Percentiles rank a stretch among this genome's conserved stretches.
Conservation (phyloP, 495 filamentous ascomycete species). For the Chaetomium fimeti region DNA sequence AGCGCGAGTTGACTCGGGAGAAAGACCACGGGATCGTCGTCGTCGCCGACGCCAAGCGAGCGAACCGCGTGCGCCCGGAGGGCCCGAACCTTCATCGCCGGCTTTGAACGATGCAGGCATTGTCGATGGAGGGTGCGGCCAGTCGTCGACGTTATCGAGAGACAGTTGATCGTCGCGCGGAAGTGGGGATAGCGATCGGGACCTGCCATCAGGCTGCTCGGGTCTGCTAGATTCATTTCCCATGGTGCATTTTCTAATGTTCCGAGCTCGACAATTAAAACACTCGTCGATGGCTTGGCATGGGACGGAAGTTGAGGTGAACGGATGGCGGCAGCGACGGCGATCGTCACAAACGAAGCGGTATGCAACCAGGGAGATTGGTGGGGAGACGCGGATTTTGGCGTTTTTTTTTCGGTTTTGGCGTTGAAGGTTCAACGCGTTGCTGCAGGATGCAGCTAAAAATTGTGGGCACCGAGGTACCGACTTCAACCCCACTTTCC, state of each 20-base stretch:
- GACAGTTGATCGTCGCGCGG: conserved; percentile 11
- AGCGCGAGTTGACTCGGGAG: not conserved
- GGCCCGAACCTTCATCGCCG: not conserved
- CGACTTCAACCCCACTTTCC: no score
- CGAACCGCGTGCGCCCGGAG: conserved; percentile 5
- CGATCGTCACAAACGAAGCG: not conserved
- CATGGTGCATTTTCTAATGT: conserved; percentile 11
- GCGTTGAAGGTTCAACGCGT: conserved; percentile 2
- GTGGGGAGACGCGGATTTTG: conserved; percentile 8
- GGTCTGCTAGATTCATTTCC: conserved; percentile 17
- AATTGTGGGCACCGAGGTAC: not conserved
- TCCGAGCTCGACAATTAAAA: not conserved
- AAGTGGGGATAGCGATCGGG: conserved; percentile 20
- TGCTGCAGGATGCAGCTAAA: no score
- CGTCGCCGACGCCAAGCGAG: conserved; percentile 1
- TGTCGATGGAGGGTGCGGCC: conserved; percentile 3
- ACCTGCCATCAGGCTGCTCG: conserved; percentile 5
- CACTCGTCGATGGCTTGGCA: not conserved
- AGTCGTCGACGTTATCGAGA: not conserved
- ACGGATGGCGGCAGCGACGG: not conserved
- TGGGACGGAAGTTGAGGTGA: not conserved
- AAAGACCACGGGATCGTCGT: not conserved
- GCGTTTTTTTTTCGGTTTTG: conserved; percentile 6
- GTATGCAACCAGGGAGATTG: not conserved
- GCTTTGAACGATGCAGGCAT: conserved; percentile 7